Evolutionary conservation across 2,329 filamentous ascomycete species (phyloP).

Genomic region (Graphium sp.): DNA sequence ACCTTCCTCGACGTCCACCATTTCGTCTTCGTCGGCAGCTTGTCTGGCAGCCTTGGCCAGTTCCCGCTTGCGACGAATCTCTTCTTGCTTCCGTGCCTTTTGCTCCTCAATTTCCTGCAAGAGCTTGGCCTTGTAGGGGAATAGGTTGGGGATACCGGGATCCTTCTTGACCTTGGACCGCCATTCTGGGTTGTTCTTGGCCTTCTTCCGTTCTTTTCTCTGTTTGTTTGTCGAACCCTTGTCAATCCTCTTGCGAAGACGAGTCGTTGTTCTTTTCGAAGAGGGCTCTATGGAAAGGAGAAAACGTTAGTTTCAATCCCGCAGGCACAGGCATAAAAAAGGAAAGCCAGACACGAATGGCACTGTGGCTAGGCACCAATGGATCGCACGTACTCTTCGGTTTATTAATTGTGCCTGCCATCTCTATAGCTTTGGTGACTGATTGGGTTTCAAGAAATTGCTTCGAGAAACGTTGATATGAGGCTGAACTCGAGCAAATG

Average conservation of each 20-base stretch:
- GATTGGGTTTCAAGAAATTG: neutral
- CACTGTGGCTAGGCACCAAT: neutral
- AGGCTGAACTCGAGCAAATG: too few species aligned
- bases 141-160: constrained; percentile 90
- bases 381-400: constrained; percentile 26
- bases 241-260: constrained; percentile 88
- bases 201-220: constrained; percentile 71
- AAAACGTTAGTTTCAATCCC: neutral
- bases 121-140: constrained; percentile 94
- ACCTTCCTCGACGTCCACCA: constrained; percentile 29
- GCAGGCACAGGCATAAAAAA: constrained; percentile 1
- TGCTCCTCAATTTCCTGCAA: constrained; percentile 89
- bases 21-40: constrained; percentile 25
- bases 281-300: constrained; percentile 51
- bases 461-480: too few species aligned
- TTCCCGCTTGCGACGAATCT: constrained; percentile 53
- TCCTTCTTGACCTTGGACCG: constrained; percentile 91
- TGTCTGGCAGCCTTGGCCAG: constrained; percentile 49
- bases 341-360: neutral
- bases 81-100: constrained; percentile 64
- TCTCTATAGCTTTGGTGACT: constrained; percentile 10
- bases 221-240: constrained; percentile 86
- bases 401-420: constrained; percentile 38
- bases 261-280: constrained; percentile 82
- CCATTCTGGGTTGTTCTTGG: constrained; percentile 97